Evolutionary conservation across 202 grass and related monocot species (phyloP).

Genomic region (Setaria italica): DNA sequence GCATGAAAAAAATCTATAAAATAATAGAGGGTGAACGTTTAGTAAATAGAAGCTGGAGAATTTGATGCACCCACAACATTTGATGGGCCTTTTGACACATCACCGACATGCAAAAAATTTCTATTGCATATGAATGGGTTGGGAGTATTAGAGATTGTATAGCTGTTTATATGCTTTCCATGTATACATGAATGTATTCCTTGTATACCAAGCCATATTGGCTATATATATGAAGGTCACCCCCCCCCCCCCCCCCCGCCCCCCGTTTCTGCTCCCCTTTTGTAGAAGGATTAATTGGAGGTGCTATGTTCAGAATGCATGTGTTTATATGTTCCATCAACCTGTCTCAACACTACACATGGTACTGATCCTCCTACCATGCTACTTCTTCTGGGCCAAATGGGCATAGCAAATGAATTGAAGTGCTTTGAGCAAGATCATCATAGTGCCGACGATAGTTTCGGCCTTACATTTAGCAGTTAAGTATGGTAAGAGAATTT

Average conservation of each 20-base stretch:
- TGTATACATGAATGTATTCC: no score
- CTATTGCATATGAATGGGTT: background rate
- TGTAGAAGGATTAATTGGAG: background rate
- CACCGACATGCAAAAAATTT: slow-evolving; percentile 2
- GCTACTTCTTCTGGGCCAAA: background rate
- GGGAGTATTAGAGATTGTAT: background rate
- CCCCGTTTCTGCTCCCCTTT: background rate
- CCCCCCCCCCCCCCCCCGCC: no score
- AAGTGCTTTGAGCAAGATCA: slow-evolving; percentile 10
- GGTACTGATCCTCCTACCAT: background rate
- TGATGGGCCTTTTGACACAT: background rate
- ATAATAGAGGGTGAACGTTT: background rate
- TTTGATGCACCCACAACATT: background rate
- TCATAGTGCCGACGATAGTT: slow-evolving; percentile 19
- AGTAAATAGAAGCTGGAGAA: slow-evolving; percentile 3
- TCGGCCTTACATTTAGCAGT: background rate
- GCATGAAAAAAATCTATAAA: background rate
- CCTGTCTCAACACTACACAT: background rate
- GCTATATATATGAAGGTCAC: no score
- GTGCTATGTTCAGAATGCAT: background rate
- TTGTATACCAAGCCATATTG: no score
- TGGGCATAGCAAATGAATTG: background rate
- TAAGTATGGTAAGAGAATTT: background rate
- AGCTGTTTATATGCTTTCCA: no score
- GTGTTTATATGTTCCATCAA: background rate